These are phyloP conservation scores for Candida tunisiensis DNA, from an alignment of 1,139 yeast genomes.

Conservation along the genomic window DNA sequence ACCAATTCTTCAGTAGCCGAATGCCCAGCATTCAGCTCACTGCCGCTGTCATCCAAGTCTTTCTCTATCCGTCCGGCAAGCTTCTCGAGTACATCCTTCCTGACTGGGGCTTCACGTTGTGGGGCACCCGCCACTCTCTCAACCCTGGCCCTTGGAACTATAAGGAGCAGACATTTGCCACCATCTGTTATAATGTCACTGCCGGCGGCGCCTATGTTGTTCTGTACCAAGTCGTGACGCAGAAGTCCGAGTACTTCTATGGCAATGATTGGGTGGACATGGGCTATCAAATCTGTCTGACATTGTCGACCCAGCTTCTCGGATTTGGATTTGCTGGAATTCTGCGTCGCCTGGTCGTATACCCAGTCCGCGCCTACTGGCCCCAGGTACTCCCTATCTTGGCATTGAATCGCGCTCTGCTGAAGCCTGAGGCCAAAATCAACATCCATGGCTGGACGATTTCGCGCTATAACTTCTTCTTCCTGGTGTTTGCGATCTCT, in stretches of 20 bases:
- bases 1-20: constrained; percentile 40
- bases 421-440: constrained; percentile 26
- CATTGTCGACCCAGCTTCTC: constrained; percentile 36
- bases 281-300: constrained; percentile 34
- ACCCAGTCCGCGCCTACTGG: constrained; percentile 41
- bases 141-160: constrained; percentile 49
- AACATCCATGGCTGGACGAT: constrained; percentile 35
- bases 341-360: constrained; percentile 36
- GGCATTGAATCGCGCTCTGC: constrained; percentile 37
- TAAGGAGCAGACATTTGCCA: constrained; percentile 54
- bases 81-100: constrained; percentile 24
- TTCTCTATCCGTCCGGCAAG: constrained; percentile 37
- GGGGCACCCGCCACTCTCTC: constrained; percentile 24
- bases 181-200: constrained; percentile 24
- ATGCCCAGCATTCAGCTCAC: constrained; percentile 29
- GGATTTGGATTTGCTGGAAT: constrained; percentile 54
- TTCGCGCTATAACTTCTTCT: constrained; percentile 30
- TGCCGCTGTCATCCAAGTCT: constrained; percentile 34
- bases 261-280: constrained; percentile 26
- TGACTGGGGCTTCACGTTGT: constrained; percentile 26
- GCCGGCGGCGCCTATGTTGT: constrained; percentile 10
- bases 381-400: constrained; percentile 37
- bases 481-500: constrained; percentile 20
- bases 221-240: constrained; percentile 17
- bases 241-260: constrained; percentile 25